phyloP scores from a whole-genome alignment of 148 eudicot genomes.

The Camellia granthamiana region DNA sequence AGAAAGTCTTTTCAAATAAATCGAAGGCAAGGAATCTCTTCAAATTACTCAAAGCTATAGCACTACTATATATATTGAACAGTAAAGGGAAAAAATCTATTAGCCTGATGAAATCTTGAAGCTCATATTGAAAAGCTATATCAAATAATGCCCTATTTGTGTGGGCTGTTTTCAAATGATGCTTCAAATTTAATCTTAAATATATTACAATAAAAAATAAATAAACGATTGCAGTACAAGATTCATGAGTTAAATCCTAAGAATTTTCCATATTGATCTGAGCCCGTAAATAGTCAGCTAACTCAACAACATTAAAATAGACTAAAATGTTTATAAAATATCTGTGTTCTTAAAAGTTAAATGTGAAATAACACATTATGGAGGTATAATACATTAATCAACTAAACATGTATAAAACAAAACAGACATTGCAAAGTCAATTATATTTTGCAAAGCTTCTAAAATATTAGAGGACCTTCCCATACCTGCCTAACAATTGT shows the following conservation, averaged over 20 bases:
- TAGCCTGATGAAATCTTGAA: neutral
- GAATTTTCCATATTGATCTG: no score
- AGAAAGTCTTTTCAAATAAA: neutral
- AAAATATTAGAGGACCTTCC: neutral
- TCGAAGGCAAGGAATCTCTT: neutral
- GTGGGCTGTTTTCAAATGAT: neutral
- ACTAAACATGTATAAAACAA: no score
- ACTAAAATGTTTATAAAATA: no score
- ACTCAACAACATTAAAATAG: no score
- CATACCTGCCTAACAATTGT: slow-evolving; percentile 87
- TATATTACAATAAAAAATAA: neutral
- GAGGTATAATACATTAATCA: no score
- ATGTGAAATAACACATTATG: no score
- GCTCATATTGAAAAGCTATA: no score
- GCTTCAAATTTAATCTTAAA: neutral
- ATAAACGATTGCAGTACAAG: no score
- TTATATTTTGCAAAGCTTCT: neutral
- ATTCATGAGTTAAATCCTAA: no score
- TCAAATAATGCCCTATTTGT: neutral
- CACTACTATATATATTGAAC: neutral
- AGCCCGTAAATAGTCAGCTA: no score
- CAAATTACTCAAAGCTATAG: neutral
- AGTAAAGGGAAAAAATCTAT: neutral
- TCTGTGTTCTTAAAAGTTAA: no score
- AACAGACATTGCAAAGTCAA: no score